These are phyloP conservation scores for Yamadazyma scolyti DNA, from an alignment of 805 yeast genomes.

Conservation along the genomic window DNA sequence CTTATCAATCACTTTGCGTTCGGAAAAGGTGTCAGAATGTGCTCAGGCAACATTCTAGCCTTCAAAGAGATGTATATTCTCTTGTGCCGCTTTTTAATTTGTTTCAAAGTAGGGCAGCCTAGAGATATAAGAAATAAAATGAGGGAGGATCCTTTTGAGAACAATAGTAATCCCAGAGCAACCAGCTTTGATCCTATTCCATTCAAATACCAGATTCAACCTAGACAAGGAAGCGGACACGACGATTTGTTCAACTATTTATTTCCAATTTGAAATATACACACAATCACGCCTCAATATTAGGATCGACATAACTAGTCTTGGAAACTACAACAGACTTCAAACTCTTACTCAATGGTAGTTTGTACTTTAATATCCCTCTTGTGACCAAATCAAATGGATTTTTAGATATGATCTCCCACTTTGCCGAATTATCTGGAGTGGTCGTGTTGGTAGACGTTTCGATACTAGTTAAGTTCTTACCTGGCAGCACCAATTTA, in stretches of 20 bases:
- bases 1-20: slow-evolving; percentile 46
- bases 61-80: slow-evolving; percentile 61
- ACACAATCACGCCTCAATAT: slow-evolving; percentile 1
- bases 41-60: slow-evolving; percentile 67
- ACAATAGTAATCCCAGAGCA: slow-evolving; percentile 51
- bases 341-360: slow-evolving; percentile 55
- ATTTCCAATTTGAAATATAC: background rate
- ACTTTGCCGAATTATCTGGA: slow-evolving; percentile 48
- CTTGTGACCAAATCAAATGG: slow-evolving; percentile 85
- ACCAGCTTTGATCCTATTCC: slow-evolving; percentile 60
- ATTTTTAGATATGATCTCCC: slow-evolving; percentile 70
- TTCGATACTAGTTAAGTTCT: slow-evolving; percentile 28
- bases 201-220: slow-evolving; percentile 26
- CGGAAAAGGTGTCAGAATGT: slow-evolving; percentile 72
- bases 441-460: slow-evolving; percentile 14
- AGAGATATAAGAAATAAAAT: slow-evolving; percentile 21
- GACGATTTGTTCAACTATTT: slow-evolving; percentile 18
- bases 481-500: slow-evolving; percentile 72
- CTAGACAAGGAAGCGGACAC: slow-evolving; percentile 15
- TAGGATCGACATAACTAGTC: slow-evolving; percentile 55
- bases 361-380: slow-evolving; percentile 73
- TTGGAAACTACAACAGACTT: slow-evolving; percentile 62
- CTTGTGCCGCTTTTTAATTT: slow-evolving; percentile 47
- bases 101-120: slow-evolving; percentile 49
- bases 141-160: slow-evolving; percentile 49